Percentiles rank a stretch among this genome's conserved stretches.
These are phyloP conservation scores for Candida sonorensis DNA, from an alignment of 805 yeast species.

Conservation along the genomic window DNA sequence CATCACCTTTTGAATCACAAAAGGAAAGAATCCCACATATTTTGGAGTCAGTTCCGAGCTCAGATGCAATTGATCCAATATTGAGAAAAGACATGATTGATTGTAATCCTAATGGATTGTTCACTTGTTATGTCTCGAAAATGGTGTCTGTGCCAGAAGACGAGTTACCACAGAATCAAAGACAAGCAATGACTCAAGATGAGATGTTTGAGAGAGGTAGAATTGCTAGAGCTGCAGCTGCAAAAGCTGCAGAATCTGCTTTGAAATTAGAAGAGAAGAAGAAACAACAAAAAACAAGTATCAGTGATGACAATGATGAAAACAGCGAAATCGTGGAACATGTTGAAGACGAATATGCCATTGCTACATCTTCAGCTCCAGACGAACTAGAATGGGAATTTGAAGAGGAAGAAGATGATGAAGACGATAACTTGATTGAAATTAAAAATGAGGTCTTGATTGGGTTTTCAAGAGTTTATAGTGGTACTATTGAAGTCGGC, in stretches of 20 bases:
- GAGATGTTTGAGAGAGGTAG: conserved; percentile 59
- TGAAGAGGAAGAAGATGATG: conserved; percentile 46
- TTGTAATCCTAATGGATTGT: conserved; percentile 65
- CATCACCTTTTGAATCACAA: conserved; percentile 80
- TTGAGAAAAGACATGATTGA: conserved; percentile 50
- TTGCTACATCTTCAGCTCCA: too few relatives aligned
- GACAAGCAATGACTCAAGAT: conserved; percentile 38
- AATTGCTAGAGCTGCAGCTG: conserved; percentile 60
- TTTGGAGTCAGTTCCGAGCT: conserved; percentile 50
- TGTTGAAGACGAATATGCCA: too few relatives aligned
- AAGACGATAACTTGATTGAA: conserved; percentile 35
- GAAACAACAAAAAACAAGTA: not conserved
- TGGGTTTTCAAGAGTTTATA: conserved; percentile 83
- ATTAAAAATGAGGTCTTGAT: conserved; percentile 56
- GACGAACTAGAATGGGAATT: conserved; percentile 31
- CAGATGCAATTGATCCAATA: conserved; percentile 38
- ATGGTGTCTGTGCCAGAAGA: conserved; percentile 78
- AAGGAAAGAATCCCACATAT: conserved; percentile 60
- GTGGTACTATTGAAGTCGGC: conserved; percentile 76
- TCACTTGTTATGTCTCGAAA: conserved; percentile 79
- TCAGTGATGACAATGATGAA: conserved; percentile 1
- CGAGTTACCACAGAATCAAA: conserved; percentile 61
- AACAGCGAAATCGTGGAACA: too few relatives aligned
- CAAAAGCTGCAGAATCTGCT: conserved; percentile 52
- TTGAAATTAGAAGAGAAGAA: conserved; percentile 27